Evolutionary conservation across 1,139 yeast genomes (phyloP), one percentile per base, ranked within the genome.

Genomic region (Geotrichum restrictum): DNA sequence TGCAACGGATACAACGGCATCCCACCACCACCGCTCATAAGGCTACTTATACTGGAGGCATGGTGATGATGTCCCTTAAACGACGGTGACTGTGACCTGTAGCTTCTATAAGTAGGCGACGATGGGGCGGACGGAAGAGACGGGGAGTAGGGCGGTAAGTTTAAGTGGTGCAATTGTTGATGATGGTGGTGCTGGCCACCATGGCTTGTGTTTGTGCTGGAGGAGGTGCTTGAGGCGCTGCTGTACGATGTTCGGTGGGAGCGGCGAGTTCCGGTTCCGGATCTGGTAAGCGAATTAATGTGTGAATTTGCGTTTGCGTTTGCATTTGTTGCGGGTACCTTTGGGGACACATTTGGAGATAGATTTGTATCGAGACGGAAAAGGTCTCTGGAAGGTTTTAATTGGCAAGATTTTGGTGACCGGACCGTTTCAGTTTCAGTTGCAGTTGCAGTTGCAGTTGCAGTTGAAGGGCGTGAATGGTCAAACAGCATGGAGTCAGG

Each of bases 101-200:
- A 19, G n/a, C 47, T 33, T 21, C 29, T 32, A 16, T 27, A 42
- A 10, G 19, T 33, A 8, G 47, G 47, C 10, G 47, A 43, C 29
- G 19, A 29, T 3, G 47, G 47, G 14, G 44, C 41, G 6, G 44
- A 42, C 5, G 47, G 29, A 18, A 22, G 42, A 6, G 38, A 31
- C 11, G 47, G 47, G 10, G 47, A 43, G 31, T 19, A 43, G 2
- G 47, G 47, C n/a, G 47, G 47, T 13, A 43, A 14, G 18, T 43
- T 43, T 18, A 43, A 22, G 19, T 43, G 38, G 11, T 24, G 47
- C 6, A 43, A 8, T 22, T 14, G 47, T 18, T 43, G 47, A 16
- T 43, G 47, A 14, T 24, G 29, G 7, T 8, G 5, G 29, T 24
- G 29, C 8, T 24, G 29, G 29, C 29, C n/a, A n/a, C n/a, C n/a